phyloP scores from a whole-genome alignment of 1,139 yeast genomes.

The Hanseniaspora uvarum region DNA sequence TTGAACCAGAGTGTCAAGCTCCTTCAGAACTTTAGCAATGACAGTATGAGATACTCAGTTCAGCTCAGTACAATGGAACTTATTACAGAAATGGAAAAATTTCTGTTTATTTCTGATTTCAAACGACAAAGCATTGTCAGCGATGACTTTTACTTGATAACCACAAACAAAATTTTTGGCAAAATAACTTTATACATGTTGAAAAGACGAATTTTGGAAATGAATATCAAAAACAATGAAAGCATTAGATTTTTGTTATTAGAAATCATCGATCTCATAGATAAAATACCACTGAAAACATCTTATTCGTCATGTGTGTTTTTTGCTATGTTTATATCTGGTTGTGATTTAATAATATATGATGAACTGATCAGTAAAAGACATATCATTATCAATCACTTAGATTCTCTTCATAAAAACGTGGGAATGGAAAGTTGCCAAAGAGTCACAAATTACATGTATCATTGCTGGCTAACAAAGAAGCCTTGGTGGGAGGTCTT shows the following conservation, averaged over 20 bases:
- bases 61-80: conserved; percentile 40
- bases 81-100: conserved; percentile 32
- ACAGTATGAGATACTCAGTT: conserved; percentile 26
- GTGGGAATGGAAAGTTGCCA: conserved; percentile 43
- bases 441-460: conserved; percentile 42
- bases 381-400: conserved; percentile 34
- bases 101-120: conserved; percentile 26
- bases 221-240: conserved; percentile 38
- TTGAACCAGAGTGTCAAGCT: conserved; percentile 38
- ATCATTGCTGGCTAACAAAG: conserved; percentile 48
- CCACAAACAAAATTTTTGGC: conserved; percentile 47
- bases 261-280: conserved; percentile 35
- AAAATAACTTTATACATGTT: conserved; percentile 47
- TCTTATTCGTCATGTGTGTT: conserved; percentile 49
- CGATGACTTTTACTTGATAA: conserved; percentile 37
- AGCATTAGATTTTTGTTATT: conserved; percentile 35
- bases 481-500: conserved; percentile 50
- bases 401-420: conserved; percentile 34
- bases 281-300: conserved; percentile 37
- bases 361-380: conserved; percentile 26
- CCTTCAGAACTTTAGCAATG: conserved; percentile 21
- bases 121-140: conserved; percentile 31
- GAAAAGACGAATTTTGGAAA: conserved; percentile 44
- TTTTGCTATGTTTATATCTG: conserved; percentile 49
- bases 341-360: conserved; percentile 43